Base-by-base conservation (phyloP, 352 stramenopile genomes). In the Globisporangium solare region DNA sequence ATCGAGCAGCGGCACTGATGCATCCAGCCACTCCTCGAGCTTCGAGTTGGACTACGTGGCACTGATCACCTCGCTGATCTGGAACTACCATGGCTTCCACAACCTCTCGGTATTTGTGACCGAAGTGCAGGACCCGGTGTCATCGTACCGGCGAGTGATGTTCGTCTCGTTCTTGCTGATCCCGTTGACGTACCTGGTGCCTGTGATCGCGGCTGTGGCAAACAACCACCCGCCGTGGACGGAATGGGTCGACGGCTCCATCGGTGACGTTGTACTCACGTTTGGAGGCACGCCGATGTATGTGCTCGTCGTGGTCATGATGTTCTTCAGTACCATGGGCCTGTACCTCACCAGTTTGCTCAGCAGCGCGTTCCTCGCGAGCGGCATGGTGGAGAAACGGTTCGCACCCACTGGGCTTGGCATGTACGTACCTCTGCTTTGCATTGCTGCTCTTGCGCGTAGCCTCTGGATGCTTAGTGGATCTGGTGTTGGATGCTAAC, bases 71-170 rank as follows among this genome's bases (percentile, higher is more conserved):
- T 60, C 60, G 4, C 54, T 88, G 14, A 70, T 81, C 17, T 85
- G 73, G 73, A 70, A 68, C 63, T 88, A 71, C 56, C 79, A 75
- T 48, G 77, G 74, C 11, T 84, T 81, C 56, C 64, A 73, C 47
- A 86, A 85, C 35, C 40, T 88, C 27, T 80, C 74, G 6, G 69
- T 83, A 22, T 78, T 83, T 42, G 73, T 63, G 11, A 69, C 66
- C 13, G 74, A 68, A 41, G 74, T 88, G 46, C 47, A 63, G 12
- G 41, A 82, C 12, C 73, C 74, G 0, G 41, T 58, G 21, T 47
- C 22, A 1, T 75, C 68, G 18, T 88, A 80, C 57, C 58, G 65
- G 3, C 66, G 66, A 7, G 71, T 86, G 27, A 66, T 84, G 63
- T 64, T 74, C 22, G 47, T 76, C 39, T 68, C 71, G 7, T 58